Percentiles rank a stretch among this genome's conserved stretches.
phyloP scores from a whole-genome alignment of 23 red algal species.

The Gracilariopsis chorda region DNA sequence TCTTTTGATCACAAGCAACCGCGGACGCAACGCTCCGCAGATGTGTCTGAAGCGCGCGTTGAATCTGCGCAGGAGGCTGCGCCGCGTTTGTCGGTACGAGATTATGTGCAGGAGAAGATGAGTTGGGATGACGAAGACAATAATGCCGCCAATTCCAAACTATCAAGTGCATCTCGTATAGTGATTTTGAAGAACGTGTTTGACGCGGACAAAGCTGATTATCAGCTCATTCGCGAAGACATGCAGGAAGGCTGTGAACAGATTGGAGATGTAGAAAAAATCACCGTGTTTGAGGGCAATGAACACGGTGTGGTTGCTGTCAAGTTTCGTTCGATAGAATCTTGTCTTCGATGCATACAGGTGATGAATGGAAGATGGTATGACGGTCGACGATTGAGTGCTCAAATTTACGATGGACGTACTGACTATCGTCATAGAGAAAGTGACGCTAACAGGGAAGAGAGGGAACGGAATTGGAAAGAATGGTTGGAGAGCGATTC shows the following conservation, averaged over 20 bases:
- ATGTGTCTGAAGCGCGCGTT: background rate
- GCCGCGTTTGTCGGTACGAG: background rate
- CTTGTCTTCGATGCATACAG: constrained; percentile 47
- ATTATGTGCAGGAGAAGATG: constrained; percentile 23
- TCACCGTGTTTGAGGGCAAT: constrained; percentile 78
- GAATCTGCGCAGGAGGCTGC: background rate
- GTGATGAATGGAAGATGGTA: constrained; percentile 86
- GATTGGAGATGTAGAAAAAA: constrained; percentile 58
- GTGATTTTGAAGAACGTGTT: constrained; percentile 84
- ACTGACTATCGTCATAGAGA: constrained; percentile 78
- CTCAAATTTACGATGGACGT: constrained; percentile 66
- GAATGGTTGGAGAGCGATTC: constrained; percentile 44
- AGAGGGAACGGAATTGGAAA: constrained; percentile 40
- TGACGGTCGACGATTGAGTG: constrained; percentile 57
- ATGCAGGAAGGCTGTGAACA: constrained; percentile 47
- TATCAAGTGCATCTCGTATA: constrained; percentile 35
- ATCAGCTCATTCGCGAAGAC: constrained; percentile 50
- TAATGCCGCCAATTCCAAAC: background rate
- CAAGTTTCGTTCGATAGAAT: constrained; percentile 33
- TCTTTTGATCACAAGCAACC: constrained; percentile 51
- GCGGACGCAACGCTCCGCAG: background rate
- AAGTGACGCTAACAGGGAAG: constrained; percentile 38
- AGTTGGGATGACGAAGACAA: constrained; percentile 62
- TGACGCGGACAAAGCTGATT: constrained; percentile 36
- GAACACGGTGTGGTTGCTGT: constrained; percentile 67